Conservation (phyloP, 1,284 basidiomycete species). For the Pseudozyma flocculosa region DNA sequence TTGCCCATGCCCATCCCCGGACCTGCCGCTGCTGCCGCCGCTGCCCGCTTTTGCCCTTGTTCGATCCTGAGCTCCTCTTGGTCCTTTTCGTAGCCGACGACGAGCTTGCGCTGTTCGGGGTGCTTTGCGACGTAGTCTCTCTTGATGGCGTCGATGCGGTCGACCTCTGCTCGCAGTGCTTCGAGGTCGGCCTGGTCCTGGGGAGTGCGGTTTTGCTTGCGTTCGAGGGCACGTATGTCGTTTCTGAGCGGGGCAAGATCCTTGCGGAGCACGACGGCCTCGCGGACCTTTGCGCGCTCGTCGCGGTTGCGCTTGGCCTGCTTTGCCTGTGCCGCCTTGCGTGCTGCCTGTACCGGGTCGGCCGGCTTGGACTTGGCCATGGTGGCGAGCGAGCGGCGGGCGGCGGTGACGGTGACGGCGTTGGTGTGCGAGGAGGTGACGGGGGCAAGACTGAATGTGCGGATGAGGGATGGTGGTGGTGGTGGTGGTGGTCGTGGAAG, state of each 20-base stretch:
- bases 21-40: constrained; percentile 69
- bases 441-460: too few species aligned
- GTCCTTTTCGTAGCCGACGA: constrained; percentile 62
- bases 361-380: constrained; percentile 27
- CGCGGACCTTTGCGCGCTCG: constrained; percentile 44
- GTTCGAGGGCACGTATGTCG: constrained; percentile 36
- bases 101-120: constrained; percentile 78
- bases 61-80: constrained; percentile 4
- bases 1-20: constrained; percentile 63
- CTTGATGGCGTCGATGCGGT: constrained; percentile 38
- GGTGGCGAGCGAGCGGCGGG: too few species aligned
- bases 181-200: constrained; percentile 29
- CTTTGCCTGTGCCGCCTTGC: constrained; percentile 50
- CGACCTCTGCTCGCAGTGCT: constrained; percentile 29
- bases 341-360: constrained; percentile 57
- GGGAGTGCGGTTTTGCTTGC: constrained; percentile 11
- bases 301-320: constrained; percentile 51
- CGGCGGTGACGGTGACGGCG: not conserved
- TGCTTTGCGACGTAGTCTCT: constrained; percentile 72
- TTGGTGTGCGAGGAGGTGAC: not conserved
- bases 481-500: too few species aligned
- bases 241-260: constrained; percentile 28
- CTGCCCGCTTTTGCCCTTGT: constrained; percentile 16
- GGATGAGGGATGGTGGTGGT: too few species aligned
- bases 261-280: constrained; percentile 27